Base-by-base conservation (phyloP, 768 basidiomycete genomes). In the Boletus speciosus region DNA sequence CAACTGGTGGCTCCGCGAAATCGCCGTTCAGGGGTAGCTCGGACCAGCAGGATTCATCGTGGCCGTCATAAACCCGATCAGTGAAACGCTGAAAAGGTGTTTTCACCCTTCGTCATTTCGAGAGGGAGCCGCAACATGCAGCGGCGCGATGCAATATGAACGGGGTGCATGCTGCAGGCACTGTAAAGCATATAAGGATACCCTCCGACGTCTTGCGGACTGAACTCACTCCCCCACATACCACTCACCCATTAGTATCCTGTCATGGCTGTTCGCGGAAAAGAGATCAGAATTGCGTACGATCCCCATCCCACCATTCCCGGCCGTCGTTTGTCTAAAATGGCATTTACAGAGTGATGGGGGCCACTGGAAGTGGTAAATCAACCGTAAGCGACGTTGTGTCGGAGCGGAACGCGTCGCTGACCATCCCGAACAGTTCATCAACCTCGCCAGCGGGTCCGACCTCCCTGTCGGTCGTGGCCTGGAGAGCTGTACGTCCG, bases 361-460 rank as follows among this genome's bases (percentile, higher is more conserved):
- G 70, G 3, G 56, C 66, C 38, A 71, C 70, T 19, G 70, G 70
- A 53, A 72, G 68, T 65, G 70, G 70, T 23, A 71, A 71, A 72
- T 71, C 72, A 31, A 72, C 67, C 4, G 70, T 71, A 55, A 14
- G 68, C 10, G 16, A n/a, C 34, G 11, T 14, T 14, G n/a, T 27
- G 21, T 4, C 11, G 5, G 41, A 8, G 3, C 29, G 10, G 7
- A 16, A 19, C 38, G 8, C 11, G 35, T 49, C 14, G 46, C 54
- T 61, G 46, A 64, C 6, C 44, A 16, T 47, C 29, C 16, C 7
- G n/a, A 2, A 23, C 55, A 82, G 82, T 82, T 84, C 51, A 78
- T 83, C 63, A 83, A 83, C 56, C 60, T 74, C 6, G 69, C 75
- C 44, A 83, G 81, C 59, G 79, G 78, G 11, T 79, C 79, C 10